Percentiles rank a stretch among this genome's conserved stretches.
Evolutionary conservation across 169 alveolate species (phyloP).

Genomic region (Amoebophrya sp.): DNA sequence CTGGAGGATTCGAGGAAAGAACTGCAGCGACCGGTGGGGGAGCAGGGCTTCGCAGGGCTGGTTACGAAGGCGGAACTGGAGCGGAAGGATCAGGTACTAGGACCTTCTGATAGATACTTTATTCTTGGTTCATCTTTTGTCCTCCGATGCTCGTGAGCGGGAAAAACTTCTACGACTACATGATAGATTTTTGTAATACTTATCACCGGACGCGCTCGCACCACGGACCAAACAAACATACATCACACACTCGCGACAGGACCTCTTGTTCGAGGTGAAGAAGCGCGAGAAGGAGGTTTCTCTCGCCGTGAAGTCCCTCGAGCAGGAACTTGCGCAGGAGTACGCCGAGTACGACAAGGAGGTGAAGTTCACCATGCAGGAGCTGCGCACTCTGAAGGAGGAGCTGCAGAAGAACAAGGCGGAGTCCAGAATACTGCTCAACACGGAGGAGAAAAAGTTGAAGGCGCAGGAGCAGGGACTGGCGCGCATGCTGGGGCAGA

Average conservation of each 20-base stretch:
- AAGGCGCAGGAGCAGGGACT: neutral
- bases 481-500: neutral
- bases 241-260: too few species aligned
- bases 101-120: too few species aligned
- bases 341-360: neutral
- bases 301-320: neutral
- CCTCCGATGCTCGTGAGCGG: too few species aligned
- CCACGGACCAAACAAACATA: too few species aligned
- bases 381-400: neutral
- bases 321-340: neutral
- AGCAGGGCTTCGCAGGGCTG: neutral
- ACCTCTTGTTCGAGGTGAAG: neutral
- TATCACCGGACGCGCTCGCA: too few species aligned
- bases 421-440: neutral
- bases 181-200: too few species aligned
- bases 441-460: neutral
- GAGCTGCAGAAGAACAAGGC: neutral
- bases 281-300: neutral
- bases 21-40: neutral
- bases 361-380: neutral
- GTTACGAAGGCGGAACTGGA: neutral
- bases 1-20: neutral
- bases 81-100: neutral
- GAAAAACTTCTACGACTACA: too few species aligned
- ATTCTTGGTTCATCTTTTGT: too few species aligned